Base-by-base conservation (phyloP, 2,329 filamentous ascomycete genomes). In the Ophiostoma triangulosporum region DNA sequence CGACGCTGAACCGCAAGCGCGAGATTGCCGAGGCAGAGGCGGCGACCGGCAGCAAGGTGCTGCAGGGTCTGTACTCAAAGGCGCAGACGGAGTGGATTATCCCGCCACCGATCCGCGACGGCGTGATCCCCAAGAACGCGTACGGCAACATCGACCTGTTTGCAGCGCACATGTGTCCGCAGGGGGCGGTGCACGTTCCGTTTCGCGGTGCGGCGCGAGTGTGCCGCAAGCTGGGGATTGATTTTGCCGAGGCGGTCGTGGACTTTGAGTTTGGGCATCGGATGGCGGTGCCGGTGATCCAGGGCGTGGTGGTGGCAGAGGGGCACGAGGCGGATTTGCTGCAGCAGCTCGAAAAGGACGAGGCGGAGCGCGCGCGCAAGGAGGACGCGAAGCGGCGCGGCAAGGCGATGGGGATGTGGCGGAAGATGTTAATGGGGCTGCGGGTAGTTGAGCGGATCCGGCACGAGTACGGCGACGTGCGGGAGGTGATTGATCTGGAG, bases 81-180 rank as follows among this genome's bases (percentile, higher is more conserved):
- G 82, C 86, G 8, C 93, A 98, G 67, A 98, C 93, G 0, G 87
- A 95, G 53, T 96, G 88, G 82, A 97, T 97, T 64, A 91, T 96
- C 54, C 91, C 91, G 1, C 79, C 84, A 1, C 89, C 90, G 0
- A 95, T 96, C 54, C 67, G 80, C 56, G 78, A 95, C 61, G 91
- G 91, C 0, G 69, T 86, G 14, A 96, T 97, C 56, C 93, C 93
- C 0, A 94, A 93, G 67, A 98, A 98, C 61, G 81, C 83, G 33
- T 98, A 91, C 61, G 91, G 91, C 8, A 98, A 98, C 60, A 97
- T 98, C 57, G 93, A 98, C 65, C 80, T 95, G 53, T 98, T 95
- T 65, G 90, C 87, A 0, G 84, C 88, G 36, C 89, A 88, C 57
- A 97, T 98, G 93, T 83, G 94, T 26, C 93, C 93, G 0, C 59